These are phyloP conservation scores for Ceriops decandra DNA, from an alignment of 345 rosid species.

Conservation along the genomic window DNA sequence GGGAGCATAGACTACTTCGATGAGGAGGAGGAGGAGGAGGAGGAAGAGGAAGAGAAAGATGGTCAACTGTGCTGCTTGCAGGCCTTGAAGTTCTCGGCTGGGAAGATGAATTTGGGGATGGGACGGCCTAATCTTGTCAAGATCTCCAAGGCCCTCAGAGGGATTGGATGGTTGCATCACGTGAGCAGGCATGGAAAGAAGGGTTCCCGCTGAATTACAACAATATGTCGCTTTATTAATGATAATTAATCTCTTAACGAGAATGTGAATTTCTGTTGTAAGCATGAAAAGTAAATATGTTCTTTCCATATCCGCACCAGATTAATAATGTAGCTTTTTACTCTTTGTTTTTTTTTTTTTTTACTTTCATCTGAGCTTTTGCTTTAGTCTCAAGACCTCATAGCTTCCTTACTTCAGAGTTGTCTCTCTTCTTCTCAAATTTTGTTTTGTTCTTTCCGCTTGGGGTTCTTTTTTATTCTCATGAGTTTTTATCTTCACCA, in stretches of 20 bases:
- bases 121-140: slow-evolving; percentile 71
- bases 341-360: no score
- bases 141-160: slow-evolving; percentile 73
- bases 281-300: neutral
- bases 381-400: no score
- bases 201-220: slow-evolving; percentile 9
- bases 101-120: slow-evolving; percentile 91
- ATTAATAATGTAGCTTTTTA: no score
- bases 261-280: slow-evolving; percentile 7
- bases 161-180: slow-evolving; percentile 72
- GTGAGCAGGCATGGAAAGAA: slow-evolving; percentile 53
- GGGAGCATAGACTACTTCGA: neutral
- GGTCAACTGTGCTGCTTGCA: slow-evolving; percentile 80
- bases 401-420: no score
- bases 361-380: no score
- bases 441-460: no score
- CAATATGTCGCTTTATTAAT: neutral
- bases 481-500: no score
- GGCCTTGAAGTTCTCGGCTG: slow-evolving; percentile 82
- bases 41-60: slow-evolving; percentile 42
- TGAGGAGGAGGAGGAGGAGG: slow-evolving; percentile 42
- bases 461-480: no score
- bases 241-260: slow-evolving; percentile 14
- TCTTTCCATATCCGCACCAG: neutral
- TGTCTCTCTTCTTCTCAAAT: no score